Evolutionary conservation across 2,329 filamentous ascomycete genomes (phyloP).

Genomic region (Rhexocercosporidium sp.): DNA sequence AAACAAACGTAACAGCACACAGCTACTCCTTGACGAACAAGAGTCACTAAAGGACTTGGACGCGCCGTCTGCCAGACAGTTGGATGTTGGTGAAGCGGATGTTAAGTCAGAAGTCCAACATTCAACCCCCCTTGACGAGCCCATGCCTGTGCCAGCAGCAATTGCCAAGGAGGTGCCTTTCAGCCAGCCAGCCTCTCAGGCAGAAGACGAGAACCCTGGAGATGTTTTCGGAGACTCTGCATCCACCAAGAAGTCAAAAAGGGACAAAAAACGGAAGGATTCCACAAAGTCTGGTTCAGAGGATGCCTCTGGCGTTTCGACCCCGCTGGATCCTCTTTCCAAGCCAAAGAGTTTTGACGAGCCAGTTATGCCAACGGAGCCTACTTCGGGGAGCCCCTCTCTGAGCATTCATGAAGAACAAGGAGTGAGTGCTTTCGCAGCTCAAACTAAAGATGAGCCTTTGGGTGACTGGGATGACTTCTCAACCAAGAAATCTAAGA

Average conservation of each 20-base stretch:
- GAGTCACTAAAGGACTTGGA: background rate
- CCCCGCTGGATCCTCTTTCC: conserved; percentile 13
- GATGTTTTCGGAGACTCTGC: conserved; percentile 23
- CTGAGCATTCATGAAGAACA: background rate
- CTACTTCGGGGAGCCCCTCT: background rate
- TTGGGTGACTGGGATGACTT: conserved; percentile 23
- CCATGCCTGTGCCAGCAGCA: background rate
- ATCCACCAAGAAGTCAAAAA: conserved; percentile 22
- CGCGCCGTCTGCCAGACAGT: background rate
- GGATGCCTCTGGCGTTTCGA: conserved; percentile 9
- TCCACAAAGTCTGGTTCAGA: conserved; percentile 10
- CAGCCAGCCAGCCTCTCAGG: conserved; percentile 4
- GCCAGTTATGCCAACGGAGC: background rate
- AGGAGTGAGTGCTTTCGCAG: background rate
- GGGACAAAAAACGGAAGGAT: conserved; percentile 24
- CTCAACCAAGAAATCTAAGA: conserved; percentile 33
- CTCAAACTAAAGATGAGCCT: conserved; percentile 8
- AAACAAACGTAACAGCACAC: conserved; percentile 5
- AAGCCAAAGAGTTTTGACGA: conserved; percentile 9
- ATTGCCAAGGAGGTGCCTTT: background rate
- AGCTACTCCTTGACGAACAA: background rate
- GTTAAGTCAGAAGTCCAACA: background rate
- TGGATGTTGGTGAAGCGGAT: background rate
- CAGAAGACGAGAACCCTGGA: conserved; percentile 5
- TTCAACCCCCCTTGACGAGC: background rate